A percentile compares a stretch with the other conserved stretches of the same genome.
phyloP scores from a whole-genome alignment of 2,329 filamentous ascomycete species.

The Epichloe hybrida region DNA sequence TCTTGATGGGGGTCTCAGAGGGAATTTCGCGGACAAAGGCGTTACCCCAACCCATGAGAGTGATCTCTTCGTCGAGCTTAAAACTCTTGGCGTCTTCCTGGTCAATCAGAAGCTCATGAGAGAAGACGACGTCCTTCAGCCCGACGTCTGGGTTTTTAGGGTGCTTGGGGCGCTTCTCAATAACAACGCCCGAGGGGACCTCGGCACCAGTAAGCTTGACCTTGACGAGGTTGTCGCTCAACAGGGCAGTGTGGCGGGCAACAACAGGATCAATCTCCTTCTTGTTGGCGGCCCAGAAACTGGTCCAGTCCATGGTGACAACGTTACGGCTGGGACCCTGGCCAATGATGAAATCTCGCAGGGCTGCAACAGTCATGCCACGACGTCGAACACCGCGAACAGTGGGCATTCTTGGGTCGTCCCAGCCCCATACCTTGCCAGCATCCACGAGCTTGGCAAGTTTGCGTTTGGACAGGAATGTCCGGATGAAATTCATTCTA shows the following conservation, averaged over 20 bases:
- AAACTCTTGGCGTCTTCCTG: slow-evolving; percentile 77
- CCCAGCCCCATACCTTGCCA: slow-evolving; percentile 70
- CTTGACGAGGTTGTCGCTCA: slow-evolving; percentile 56
- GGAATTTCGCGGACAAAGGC: slow-evolving; percentile 61
- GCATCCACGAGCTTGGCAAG: slow-evolving; percentile 70
- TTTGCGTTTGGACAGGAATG: slow-evolving; percentile 76
- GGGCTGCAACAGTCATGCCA: slow-evolving; percentile 65
- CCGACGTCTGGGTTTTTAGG: slow-evolving; percentile 79
- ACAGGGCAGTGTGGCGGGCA: slow-evolving; percentile 60
- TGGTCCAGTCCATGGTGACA: slow-evolving; percentile 71
- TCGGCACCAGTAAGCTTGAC: slow-evolving; percentile 57
- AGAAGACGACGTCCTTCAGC: slow-evolving; percentile 72
- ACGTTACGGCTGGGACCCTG: slow-evolving; percentile 77
- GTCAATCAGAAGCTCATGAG: slow-evolving; percentile 64
- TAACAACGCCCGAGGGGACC: slow-evolving; percentile 46
- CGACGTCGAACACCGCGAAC: slow-evolving; percentile 66
- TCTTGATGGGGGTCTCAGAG: slow-evolving; percentile 45
- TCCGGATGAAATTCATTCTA: slow-evolving; percentile 71
- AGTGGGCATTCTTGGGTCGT: slow-evolving; percentile 77
- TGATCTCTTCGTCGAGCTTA: slow-evolving; percentile 78
- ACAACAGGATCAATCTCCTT: slow-evolving; percentile 69
- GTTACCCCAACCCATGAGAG: slow-evolving; percentile 94
- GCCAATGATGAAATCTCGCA: slow-evolving; percentile 73
- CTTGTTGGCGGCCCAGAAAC: slow-evolving; percentile 63
- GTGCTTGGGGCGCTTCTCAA: slow-evolving; percentile 72